Percentiles rank a stretch among this genome's conserved stretches.
phyloP scores from a whole-genome alignment of 768 basidiomycete genomes.

The Russula foetens region DNA sequence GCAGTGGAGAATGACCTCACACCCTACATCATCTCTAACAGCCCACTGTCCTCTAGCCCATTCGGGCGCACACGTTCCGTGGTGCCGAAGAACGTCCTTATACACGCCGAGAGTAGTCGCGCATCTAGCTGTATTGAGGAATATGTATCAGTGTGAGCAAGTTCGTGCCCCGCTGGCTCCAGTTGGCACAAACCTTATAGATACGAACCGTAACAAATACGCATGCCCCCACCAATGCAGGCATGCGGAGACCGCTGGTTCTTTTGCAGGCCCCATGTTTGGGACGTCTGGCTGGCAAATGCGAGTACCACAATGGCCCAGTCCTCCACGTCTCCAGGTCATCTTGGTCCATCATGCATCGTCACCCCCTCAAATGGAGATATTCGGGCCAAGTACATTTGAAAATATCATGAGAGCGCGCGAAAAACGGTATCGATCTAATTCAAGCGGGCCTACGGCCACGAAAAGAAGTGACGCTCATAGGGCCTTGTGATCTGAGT shows the following conservation, averaged over 20 bases:
- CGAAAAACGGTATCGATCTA: slow-evolving; percentile 4
- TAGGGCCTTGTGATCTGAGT: slow-evolving; percentile 5
- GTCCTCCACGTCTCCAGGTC: not conserved
- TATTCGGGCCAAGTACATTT: slow-evolving; percentile 1
- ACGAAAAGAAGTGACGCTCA: slow-evolving; percentile 1
- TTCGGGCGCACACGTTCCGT: not conserved
- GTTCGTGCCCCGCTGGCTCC: not conserved
- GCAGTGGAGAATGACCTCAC: slow-evolving; percentile 4
- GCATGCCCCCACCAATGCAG: not conserved
- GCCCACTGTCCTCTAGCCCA: not conserved
- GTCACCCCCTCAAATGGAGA: slow-evolving; percentile 5
- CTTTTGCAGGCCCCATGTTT: not conserved
- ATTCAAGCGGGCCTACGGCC: not conserved
- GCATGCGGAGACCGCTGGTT: not conserved
- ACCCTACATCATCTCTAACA: slow-evolving; percentile 4
- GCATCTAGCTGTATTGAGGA: slow-evolving; percentile 11
- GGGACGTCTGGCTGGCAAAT: not conserved
- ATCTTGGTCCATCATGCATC: not conserved
- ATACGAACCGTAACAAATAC: not conserved
- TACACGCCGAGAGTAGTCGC: not conserved
- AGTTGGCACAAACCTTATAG: not conserved
- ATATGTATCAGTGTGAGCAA: not conserved
- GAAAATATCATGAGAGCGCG: not conserved
- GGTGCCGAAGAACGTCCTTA: not conserved
- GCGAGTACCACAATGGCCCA: not conserved